These are phyloP conservation scores for Aspergillus ustus DNA, from an alignment of 2,329 filamentous ascomycete species.

Conservation along the genomic window DNA sequence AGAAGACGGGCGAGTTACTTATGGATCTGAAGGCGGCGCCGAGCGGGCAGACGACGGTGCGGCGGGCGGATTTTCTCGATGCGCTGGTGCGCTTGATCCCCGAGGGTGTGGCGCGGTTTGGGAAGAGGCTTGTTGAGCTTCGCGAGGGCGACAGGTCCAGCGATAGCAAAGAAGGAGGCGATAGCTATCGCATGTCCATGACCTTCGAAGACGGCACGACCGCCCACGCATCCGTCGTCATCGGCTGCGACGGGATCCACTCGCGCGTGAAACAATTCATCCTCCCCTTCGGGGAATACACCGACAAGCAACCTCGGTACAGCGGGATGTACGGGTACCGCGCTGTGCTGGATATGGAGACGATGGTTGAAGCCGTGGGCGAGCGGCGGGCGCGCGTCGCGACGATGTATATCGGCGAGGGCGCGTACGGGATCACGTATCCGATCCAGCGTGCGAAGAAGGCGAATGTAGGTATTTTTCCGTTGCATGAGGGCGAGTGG, in stretches of 20 bases:
- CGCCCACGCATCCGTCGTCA: conserved; percentile 35
- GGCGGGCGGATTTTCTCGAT: conserved; percentile 40
- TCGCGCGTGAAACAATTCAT: conserved; percentile 36
- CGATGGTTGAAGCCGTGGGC: conserved; percentile 38
- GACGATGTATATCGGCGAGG: conserved; percentile 37
- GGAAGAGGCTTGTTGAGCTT: conserved; percentile 35
- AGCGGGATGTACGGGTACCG: conserved; percentile 43
- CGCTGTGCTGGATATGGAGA: conserved; percentile 39
- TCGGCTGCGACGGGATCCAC: conserved; percentile 45
- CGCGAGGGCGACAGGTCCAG: too few relatives aligned
- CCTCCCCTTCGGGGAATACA: conserved; percentile 22
- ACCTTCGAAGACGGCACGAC: conserved; percentile 38
- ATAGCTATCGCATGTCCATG: conserved; percentile 25
- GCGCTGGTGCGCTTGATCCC: conserved; percentile 39
- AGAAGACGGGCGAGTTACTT: conserved; percentile 27
- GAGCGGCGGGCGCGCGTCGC: conserved; percentile 36
- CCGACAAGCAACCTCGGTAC: conserved; percentile 28
- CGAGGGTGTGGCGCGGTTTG: conserved; percentile 34
- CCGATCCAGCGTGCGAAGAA: conserved; percentile 39
- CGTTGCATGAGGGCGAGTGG: conserved; percentile 32
- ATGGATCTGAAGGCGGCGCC: conserved; percentile 37
- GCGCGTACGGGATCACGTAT: conserved; percentile 39
- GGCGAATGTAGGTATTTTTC: conserved; percentile 39
- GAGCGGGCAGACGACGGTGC: conserved; percentile 38
- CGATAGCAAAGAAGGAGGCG: conserved; percentile 23